These are phyloP conservation scores for Lepidium africanum DNA, from an alignment of 345 rosid species.

Conservation along the genomic window DNA sequence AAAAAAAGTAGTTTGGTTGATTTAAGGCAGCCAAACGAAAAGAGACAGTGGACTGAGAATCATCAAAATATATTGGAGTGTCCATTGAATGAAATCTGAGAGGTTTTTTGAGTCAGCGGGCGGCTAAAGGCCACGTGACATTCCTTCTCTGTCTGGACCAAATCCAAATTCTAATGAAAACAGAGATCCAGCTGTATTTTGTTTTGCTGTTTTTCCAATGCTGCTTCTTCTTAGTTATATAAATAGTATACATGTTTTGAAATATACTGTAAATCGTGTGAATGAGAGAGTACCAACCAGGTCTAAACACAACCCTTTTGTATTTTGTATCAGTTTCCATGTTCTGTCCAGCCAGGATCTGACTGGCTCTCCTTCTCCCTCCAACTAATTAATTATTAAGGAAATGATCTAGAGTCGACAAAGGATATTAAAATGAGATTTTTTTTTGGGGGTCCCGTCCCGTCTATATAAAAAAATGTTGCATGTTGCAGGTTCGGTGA, in stretches of 20 bases:
- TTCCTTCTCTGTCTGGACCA: background rate
- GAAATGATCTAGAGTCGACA: background rate
- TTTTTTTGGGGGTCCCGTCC: no score
- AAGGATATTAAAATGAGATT: background rate
- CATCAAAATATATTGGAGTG: background rate
- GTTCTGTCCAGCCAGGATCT: slow-evolving; percentile 16
- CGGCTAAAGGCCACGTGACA: background rate
- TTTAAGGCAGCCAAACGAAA: background rate
- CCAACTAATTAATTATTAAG: background rate
- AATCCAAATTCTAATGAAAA: slow-evolving; percentile 8
- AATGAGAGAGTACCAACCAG: background rate
- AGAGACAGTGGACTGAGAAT: background rate
- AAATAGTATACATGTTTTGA: background rate
- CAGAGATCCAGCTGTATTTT: slow-evolving; percentile 14
- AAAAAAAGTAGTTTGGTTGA: background rate
- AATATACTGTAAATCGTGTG: background rate
- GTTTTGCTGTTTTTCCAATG: background rate
- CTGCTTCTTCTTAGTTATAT: background rate
- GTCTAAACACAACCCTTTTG: background rate
- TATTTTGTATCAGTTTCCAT: background rate
- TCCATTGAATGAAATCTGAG: background rate
- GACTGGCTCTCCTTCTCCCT: slow-evolving; percentile 3
- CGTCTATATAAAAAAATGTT: no score
- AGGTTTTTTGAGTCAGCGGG: background rate
- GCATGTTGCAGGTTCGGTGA: background rate